A percentile compares a stretch with the other conserved stretches of the same genome.
These are phyloP conservation scores for Sphaerulina musiva DNA, from an alignment of 2,329 filamentous ascomycete genomes.

Conservation along the genomic window DNA sequence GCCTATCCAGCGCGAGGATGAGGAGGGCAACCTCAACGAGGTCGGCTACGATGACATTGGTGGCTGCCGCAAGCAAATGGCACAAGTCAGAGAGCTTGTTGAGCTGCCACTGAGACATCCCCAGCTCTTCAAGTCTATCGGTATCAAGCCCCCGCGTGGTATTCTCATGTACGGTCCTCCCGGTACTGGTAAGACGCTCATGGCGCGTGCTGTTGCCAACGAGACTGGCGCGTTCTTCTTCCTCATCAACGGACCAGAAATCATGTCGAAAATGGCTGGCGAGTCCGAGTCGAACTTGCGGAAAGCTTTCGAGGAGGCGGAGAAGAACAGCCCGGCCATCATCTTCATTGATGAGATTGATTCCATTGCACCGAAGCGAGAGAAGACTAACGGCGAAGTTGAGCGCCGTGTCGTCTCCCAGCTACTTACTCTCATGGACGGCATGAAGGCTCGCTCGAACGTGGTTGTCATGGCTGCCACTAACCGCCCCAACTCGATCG, in stretches of 20 bases:
- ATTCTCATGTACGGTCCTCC: constrained; percentile 90
- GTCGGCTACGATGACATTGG: constrained; percentile 99
- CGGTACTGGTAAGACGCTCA: constrained; percentile 98
- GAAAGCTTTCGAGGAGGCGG: constrained; percentile 98
- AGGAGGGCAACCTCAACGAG: constrained; percentile 98
- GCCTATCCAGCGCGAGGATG: constrained; percentile 93
- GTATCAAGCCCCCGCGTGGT: constrained; percentile 98
- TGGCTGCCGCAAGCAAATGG: constrained; percentile 99
- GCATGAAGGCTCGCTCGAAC: constrained; percentile 98
- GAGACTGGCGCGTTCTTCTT: constrained; percentile 99
- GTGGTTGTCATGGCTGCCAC: constrained; percentile 99
- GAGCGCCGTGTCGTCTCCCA: constrained; percentile 98
- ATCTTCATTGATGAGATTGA: constrained; percentile 99
- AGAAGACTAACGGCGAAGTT: constrained; percentile 98
- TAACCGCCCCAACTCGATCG: constrained; percentile 97
- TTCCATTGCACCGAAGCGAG: constrained; percentile 97
- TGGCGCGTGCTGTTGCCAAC: constrained; percentile 97
- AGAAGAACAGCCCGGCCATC: constrained; percentile 98
- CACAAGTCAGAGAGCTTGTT: constrained; percentile 96
- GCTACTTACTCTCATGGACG: constrained; percentile 95
- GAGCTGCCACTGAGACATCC: constrained; percentile 94
- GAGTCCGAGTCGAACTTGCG: constrained; percentile 97
- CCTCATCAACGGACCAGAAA: constrained; percentile 97
- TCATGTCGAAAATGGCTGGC: constrained; percentile 99
- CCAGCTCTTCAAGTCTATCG: constrained; percentile 99